Evolutionary conservation across 768 basidiomycete species (phyloP), one percentile per base, ranked within the genome.

Genomic region (Pisolithus orientalis): DNA sequence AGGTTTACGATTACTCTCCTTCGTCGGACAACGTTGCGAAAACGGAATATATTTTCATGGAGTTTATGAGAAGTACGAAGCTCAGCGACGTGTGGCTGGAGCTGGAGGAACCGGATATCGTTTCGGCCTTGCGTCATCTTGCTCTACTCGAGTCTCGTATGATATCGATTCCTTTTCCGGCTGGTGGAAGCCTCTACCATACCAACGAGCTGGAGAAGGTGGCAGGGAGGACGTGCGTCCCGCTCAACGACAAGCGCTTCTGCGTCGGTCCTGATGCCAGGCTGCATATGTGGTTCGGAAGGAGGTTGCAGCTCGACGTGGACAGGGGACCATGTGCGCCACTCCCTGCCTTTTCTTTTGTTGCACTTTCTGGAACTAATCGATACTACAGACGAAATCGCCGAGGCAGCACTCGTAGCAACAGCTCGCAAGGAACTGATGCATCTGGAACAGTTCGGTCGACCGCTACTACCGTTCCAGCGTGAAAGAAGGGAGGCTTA

Each of bases 181-280:
- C 74, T 65, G 75, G 76, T 47, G 75, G 78, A 68, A 76, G 76
- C 68, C 67, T 80, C 0, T 79, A 79, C 66, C 79, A 68, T 49
- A 42, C 69, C 9, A 9, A 72, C 10, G 78, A 80, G 68, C 50
- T 80, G 64, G 65, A 72, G 63, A 74, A 72, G 53, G 59, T 70
- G 17, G 60, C 68, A 8, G 60, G 59, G 63, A 61, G 52, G 56
- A 24, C 47, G 54, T 72, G 65, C 57, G 65, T 79, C 47, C 57
- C 70, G n/a, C 56, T 65, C 14, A 53, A 71, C 47, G 70, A 71
- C 65, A 52, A 69, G 64, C 68, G 59, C 47, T 77, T 78, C 69
- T 75, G 72, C 55, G 57, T 77, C 50, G 75, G 75, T 62, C 74
- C 68, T 61, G 79, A 79, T 67, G 57, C 62, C 6, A 71, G 69